Conservation (phyloP, 139 green algal species). For the Chlorella sp. region DNA sequence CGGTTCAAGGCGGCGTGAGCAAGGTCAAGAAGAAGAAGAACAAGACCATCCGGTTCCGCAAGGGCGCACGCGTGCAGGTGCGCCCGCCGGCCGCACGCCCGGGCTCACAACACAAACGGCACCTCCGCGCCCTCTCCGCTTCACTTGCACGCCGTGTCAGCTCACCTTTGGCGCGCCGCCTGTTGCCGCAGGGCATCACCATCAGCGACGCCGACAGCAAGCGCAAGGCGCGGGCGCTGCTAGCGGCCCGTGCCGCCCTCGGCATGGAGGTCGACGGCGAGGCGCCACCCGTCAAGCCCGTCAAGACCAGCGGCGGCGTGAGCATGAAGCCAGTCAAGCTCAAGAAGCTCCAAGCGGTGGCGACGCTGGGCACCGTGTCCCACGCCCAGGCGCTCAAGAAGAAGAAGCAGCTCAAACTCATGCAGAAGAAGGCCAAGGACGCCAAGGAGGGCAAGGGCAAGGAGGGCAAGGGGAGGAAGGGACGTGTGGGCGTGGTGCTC, state of each 20-base stretch:
- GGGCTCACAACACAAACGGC: neutral
- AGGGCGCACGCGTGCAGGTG: neutral
- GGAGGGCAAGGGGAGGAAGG: too few species aligned
- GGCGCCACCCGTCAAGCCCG: neutral
- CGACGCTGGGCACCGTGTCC: neutral
- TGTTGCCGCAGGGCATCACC: constrained; percentile 2
- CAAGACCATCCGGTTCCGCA: neutral
- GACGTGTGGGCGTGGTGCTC: too few species aligned
- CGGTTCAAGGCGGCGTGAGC: too few species aligned
- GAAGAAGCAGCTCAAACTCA: too few species aligned
- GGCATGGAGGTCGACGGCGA: neutral
- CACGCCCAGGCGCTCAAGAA: too few species aligned
- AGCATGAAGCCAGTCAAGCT: neutral
- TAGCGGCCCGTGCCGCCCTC: neutral
- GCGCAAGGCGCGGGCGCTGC: neutral
- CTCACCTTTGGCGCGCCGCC: too few species aligned
- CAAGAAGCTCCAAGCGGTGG: neutral
- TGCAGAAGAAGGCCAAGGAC: too few species aligned
- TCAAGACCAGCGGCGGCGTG: neutral
- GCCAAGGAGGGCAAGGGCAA: too few species aligned
- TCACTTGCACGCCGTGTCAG: neutral
- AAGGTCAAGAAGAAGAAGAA: neutral
- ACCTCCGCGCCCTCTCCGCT: neutral
- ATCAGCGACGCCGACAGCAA: constrained; percentile 1
- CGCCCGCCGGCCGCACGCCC: neutral